Conservation (phyloP, 768 basidiomycete species). For the Hericium erinaceus region DNA sequence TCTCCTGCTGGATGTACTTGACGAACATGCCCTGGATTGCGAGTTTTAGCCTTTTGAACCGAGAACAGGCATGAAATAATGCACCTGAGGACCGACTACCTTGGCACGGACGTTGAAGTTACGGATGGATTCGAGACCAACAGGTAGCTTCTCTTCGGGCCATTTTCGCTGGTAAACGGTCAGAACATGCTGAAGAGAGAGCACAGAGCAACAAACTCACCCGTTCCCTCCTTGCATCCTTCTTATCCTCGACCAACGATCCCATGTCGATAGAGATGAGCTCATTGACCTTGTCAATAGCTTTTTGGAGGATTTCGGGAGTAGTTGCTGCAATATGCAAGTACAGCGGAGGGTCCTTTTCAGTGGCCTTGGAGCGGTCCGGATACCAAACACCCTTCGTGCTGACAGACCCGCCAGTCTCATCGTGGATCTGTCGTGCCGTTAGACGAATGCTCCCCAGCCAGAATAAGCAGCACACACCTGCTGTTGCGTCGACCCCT, state of each 20-base stretch:
- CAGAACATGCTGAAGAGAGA: slow-evolving; percentile 5
- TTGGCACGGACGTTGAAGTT: slow-evolving; percentile 98
- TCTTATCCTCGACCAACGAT: slow-evolving; percentile 73
- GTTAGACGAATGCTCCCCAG: neutral
- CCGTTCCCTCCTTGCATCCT: slow-evolving; percentile 56
- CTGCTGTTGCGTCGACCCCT: slow-evolving; percentile 86
- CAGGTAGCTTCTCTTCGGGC: slow-evolving; percentile 93
- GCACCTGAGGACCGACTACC: slow-evolving; percentile 87
- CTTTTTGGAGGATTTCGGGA: slow-evolving; percentile 54
- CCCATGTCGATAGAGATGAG: slow-evolving; percentile 68
- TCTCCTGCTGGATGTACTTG: slow-evolving; percentile 97
- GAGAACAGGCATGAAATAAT: slow-evolving; percentile 15
- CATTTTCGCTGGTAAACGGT: slow-evolving; percentile 66
- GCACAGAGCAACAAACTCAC: slow-evolving; percentile 24
- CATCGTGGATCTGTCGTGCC: slow-evolving; percentile 64
- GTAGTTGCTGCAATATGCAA: slow-evolving; percentile 82
- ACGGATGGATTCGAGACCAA: slow-evolving; percentile 81
- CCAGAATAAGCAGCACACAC: slow-evolving; percentile 34
- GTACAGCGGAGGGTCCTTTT: slow-evolving; percentile 89
- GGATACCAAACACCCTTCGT: slow-evolving; percentile 97
- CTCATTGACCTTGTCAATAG: slow-evolving; percentile 66
- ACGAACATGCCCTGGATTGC: slow-evolving; percentile 79
- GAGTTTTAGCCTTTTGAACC: neutral
- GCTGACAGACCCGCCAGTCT: slow-evolving; percentile 86
- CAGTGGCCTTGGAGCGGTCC: slow-evolving; percentile 82